phyloP scores from a whole-genome alignment of 495 filamentous ascomycete species.

The Opeltia flavorubescens region DNA sequence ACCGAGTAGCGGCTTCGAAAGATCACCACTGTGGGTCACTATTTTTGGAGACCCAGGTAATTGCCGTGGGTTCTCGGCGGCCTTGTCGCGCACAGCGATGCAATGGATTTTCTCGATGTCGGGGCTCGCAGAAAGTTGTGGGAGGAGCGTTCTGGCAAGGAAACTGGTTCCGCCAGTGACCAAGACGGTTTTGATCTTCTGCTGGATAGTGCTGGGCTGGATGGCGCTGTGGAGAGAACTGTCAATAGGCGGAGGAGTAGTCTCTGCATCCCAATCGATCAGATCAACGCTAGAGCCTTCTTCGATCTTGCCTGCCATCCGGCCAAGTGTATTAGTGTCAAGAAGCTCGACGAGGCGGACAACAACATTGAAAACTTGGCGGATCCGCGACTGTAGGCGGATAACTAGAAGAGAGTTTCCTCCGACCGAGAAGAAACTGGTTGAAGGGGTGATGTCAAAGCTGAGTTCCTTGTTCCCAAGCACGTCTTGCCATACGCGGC shows the following conservation, averaged over 20 bases:
- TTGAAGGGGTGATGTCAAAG: constrained; percentile 12
- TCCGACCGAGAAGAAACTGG: constrained; percentile 27
- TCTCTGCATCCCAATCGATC: constrained; percentile 23
- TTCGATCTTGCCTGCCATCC: constrained; percentile 19
- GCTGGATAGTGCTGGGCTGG: constrained; percentile 21
- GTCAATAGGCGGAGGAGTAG: constrained; percentile 2
- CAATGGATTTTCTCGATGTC: constrained; percentile 1
- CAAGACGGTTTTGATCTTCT: neutral
- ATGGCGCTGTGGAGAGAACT: neutral
- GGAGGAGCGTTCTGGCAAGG: neutral
- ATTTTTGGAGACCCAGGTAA: neutral
- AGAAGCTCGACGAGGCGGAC: constrained; percentile 19
- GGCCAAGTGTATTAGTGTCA: constrained; percentile 20
- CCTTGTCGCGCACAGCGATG: constrained; percentile 11
- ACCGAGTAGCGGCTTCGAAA: constrained; percentile 19
- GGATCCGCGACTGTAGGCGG: constrained; percentile 15
- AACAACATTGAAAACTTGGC: constrained; percentile 1
- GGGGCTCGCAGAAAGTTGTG: neutral
- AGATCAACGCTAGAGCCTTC: constrained; percentile 3
- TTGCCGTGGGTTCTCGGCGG: neutral
- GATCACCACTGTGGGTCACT: constrained; percentile 20
- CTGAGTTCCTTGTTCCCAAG: constrained; percentile 1
- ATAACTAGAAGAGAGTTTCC: constrained; percentile 26
- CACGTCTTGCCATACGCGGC: constrained; percentile 18
- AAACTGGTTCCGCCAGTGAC: neutral